These are phyloP conservation scores for Isatis lusitanica DNA, from an alignment of 441 rosid genomes.

Conservation along the genomic window DNA sequence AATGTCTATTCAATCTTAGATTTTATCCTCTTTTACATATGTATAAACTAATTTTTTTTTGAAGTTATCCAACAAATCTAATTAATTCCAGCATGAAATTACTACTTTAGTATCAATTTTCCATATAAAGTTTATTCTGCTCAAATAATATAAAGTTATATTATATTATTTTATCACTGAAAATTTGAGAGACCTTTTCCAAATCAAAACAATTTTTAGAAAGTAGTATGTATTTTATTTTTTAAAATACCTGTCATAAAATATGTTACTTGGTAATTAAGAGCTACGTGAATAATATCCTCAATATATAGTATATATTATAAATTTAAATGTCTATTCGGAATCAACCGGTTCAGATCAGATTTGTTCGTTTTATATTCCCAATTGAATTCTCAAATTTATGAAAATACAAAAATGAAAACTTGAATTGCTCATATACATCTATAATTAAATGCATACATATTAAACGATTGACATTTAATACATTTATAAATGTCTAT, in stretches of 20 bases:
- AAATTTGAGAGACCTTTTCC: neutral
- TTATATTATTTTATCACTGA: neutral
- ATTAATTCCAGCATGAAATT: neutral
- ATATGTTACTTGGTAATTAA: too few species aligned
- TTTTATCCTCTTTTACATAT: neutral
- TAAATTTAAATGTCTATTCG: too few species aligned
- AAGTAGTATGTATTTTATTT: too few species aligned
- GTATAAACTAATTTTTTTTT: too few species aligned
- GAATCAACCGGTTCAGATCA: too few species aligned
- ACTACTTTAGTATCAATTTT: neutral
- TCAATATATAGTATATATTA: too few species aligned
- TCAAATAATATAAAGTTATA: too few species aligned
- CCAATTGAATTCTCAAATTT: neutral
- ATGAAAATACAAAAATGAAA: neutral
- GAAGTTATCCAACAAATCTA: neutral
- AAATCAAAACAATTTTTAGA: too few species aligned
- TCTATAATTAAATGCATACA: neutral
- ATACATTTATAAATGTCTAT: neutral
- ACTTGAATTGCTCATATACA: neutral
- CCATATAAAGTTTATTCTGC: neutral
- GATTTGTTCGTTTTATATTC: neutral
- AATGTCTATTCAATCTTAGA: neutral
- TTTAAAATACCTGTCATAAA: too few species aligned
- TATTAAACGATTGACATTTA: neutral
- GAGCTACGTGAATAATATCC: too few species aligned